These are phyloP conservation scores for Annona squamosa DNA, from an alignment of 164 flowering plant species.

Conservation along the genomic window DNA sequence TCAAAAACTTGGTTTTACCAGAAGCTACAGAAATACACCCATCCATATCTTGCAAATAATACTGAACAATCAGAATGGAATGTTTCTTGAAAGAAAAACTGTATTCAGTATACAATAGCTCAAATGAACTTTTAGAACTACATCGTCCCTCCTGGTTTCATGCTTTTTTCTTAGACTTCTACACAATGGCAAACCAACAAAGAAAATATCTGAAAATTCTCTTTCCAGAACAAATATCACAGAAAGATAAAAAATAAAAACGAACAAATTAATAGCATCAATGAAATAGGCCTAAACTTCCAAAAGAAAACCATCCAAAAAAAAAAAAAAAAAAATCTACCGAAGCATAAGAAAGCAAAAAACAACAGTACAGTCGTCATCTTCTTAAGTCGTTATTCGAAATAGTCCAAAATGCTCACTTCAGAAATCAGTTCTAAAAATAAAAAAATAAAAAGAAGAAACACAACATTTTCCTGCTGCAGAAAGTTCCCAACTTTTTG, in stretches of 20 bases:
- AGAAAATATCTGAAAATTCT: not conserved
- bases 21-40: not conserved
- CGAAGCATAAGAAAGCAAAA: not conserved
- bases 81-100: too few relatives aligned
- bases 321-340: not conserved
- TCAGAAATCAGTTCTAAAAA: not conserved
- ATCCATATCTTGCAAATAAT: too few relatives aligned
- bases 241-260: too few relatives aligned
- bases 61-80: too few relatives aligned
- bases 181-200: not conserved
- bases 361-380: not conserved
- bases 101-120: too few relatives aligned
- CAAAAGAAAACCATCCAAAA: not conserved
- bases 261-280: not conserved
- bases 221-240: not conserved
- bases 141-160: too few relatives aligned
- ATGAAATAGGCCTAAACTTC: not conserved
- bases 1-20: not conserved
- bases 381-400: not conserved
- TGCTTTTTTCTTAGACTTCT: too few relatives aligned
- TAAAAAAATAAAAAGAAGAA: not conserved
- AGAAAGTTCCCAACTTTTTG: not conserved
- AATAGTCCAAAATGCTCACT: not conserved
- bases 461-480: not conserved
- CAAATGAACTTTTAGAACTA: too few relatives aligned